phyloP scores from a whole-genome alignment of 2,329 filamentous ascomycete genomes.

The Lasiodiplodia sp. region DNA sequence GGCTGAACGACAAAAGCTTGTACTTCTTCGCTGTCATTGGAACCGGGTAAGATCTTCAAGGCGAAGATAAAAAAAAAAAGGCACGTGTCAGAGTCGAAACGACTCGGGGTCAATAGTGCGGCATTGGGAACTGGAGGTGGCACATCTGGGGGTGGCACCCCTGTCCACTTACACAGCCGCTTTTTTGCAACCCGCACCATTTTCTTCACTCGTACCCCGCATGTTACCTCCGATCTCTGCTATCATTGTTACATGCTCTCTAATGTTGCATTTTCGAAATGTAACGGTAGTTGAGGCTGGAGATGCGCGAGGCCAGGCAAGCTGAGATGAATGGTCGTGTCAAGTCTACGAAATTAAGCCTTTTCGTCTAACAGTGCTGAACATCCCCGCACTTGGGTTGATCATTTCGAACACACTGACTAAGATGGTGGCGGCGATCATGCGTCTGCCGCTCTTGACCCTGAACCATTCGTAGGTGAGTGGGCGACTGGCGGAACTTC shows the following conservation, averaged over 20 bases:
- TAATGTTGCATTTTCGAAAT: neutral
- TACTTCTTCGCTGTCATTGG: neutral
- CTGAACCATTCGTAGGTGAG: neutral
- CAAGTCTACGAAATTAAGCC: neutral
- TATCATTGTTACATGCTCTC: neutral
- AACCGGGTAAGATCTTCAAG: neutral
- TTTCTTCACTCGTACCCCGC: neutral
- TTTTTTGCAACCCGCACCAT: neutral
- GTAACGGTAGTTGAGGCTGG: neutral
- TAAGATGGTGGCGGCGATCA: neutral
- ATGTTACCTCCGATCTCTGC: neutral
- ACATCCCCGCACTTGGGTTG: neutral
- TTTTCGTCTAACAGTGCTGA: neutral
- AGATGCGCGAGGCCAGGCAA: neutral
- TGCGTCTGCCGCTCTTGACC: too few species aligned
- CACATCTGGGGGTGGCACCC: neutral
- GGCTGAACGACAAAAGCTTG: neutral
- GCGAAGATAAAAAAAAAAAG: neutral
- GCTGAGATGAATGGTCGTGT: neutral
- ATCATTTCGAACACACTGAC: too few species aligned
- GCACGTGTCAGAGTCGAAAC: conserved; percentile 2
- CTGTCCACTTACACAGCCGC: neutral
- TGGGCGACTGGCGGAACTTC: neutral
- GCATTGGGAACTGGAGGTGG: neutral
- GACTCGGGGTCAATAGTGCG: neutral